Percentiles rank a stretch among this genome's conserved stretches.
phyloP scores from a whole-genome alignment of 176 grass and related monocot genomes.

The Triticum monococcum region DNA sequence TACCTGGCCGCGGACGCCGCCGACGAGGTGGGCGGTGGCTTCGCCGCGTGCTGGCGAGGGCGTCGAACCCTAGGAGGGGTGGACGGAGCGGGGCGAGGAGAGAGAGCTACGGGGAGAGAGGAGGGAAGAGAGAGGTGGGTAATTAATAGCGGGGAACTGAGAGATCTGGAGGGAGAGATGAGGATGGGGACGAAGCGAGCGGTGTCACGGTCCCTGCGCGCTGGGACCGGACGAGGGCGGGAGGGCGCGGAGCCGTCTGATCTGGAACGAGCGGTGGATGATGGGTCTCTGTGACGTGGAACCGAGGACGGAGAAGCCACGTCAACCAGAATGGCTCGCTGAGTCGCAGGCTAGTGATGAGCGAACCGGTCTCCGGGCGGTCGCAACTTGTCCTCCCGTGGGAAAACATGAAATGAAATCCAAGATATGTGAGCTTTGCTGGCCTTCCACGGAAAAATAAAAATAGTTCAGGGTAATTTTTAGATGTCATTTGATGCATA shows the following conservation, averaged over 20 bases:
- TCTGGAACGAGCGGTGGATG: not conserved
- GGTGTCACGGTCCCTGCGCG: conserved; percentile 8
- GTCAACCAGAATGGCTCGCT: not conserved
- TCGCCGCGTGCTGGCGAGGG: not conserved
- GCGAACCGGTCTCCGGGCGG: not conserved
- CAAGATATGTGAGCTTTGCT: not conserved
- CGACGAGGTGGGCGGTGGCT: not conserved
- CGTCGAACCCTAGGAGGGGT: conserved; percentile 29
- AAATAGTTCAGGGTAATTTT: not conserved
- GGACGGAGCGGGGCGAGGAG: not conserved
- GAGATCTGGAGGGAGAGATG: conserved; percentile 11
- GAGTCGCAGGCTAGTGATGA: not conserved
- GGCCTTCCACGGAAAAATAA: not conserved
- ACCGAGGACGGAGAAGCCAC: not conserved
- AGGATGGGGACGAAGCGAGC: not conserved
- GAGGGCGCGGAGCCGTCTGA: not conserved
- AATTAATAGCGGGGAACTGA: not conserved
- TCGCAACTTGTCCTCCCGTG: not conserved
- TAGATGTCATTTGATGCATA: no score
- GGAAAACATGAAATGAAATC: not conserved
- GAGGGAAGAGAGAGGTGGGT: not conserved
- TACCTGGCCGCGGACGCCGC: conserved; percentile 33
- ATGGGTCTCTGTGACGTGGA: conserved; percentile 27
- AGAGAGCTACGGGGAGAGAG: conserved; percentile 5
- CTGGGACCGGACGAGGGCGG: not conserved